phyloP scores from a whole-genome alignment of 75 land plant species.

The Sequoiadendron giganteum region DNA sequence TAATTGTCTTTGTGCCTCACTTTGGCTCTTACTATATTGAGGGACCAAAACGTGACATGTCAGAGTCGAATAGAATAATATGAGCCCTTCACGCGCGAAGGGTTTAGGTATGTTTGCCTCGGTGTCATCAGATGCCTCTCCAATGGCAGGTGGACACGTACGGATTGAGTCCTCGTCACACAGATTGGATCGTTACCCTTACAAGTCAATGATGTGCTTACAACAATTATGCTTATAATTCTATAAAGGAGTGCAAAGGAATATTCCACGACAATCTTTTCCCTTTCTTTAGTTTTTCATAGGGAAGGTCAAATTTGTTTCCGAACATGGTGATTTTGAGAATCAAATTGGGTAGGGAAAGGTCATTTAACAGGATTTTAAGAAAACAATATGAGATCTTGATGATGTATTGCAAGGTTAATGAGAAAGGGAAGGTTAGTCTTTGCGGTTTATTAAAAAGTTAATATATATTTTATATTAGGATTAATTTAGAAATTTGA shows the following conservation, averaged over 20 bases:
- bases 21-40: too few species aligned
- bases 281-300: too few species aligned
- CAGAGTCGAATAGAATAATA: neutral
- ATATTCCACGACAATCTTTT: too few species aligned
- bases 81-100: neutral
- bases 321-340: neutral
- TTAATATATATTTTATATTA: too few species aligned
- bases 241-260: neutral
- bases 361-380: too few species aligned
- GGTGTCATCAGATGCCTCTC: neutral
- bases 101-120: neutral
- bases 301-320: neutral
- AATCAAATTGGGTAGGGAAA: too few species aligned
- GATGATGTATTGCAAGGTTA: too few species aligned
- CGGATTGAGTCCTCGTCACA: neutral
- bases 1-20: neutral
- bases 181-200: too few species aligned
- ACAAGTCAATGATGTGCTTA: neutral
- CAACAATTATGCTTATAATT: neutral
- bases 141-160: neutral
- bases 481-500: too few species aligned
- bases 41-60: neutral
- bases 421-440: too few species aligned
- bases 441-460: too few species aligned
- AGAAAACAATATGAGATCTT: too few species aligned